phyloP scores from a whole-genome alignment of 1,284 basidiomycete species.

The Cryptococcus sp. region DNA sequence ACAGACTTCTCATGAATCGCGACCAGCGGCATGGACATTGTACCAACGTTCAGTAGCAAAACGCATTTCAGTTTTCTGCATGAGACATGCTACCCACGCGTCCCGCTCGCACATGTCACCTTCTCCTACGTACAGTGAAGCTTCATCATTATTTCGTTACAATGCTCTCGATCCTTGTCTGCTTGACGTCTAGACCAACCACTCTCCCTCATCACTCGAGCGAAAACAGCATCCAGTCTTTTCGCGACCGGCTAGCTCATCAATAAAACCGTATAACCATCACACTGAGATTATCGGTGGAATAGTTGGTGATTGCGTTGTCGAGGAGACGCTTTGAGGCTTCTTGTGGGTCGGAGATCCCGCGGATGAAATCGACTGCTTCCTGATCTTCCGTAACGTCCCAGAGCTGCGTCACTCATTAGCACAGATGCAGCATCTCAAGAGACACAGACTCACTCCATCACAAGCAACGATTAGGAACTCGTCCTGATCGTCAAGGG shows the following conservation, averaged over 20 bases:
- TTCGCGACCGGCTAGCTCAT: not conserved
- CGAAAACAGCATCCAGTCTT: too few species aligned
- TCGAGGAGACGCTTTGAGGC: conserved; percentile 78
- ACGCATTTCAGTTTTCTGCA: too few species aligned
- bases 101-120: too few species aligned
- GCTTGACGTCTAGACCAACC: too few species aligned
- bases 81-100: too few species aligned
- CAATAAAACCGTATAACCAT: conserved; percentile 48
- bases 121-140: too few species aligned
- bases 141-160: too few species aligned
- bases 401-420: conserved; percentile 70
- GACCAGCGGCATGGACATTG: too few species aligned
- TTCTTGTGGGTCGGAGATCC: conserved; percentile 74
- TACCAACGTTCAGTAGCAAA: too few species aligned
- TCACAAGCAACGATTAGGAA: conserved; percentile 97
- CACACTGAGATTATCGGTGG: conserved; percentile 73
- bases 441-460: conserved; percentile 66
- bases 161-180: too few species aligned
- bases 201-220: too few species aligned
- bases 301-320: conserved; percentile 82
- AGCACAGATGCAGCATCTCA: not conserved
- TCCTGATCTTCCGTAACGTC: conserved; percentile 91
- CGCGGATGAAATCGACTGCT: conserved; percentile 81
- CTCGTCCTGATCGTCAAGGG: conserved; percentile 85
- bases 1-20: too few species aligned